These are phyloP conservation scores for Teratosphaeria viscida DNA, from an alignment of 2,329 filamentous ascomycete genomes.

Conservation along the genomic window DNA sequence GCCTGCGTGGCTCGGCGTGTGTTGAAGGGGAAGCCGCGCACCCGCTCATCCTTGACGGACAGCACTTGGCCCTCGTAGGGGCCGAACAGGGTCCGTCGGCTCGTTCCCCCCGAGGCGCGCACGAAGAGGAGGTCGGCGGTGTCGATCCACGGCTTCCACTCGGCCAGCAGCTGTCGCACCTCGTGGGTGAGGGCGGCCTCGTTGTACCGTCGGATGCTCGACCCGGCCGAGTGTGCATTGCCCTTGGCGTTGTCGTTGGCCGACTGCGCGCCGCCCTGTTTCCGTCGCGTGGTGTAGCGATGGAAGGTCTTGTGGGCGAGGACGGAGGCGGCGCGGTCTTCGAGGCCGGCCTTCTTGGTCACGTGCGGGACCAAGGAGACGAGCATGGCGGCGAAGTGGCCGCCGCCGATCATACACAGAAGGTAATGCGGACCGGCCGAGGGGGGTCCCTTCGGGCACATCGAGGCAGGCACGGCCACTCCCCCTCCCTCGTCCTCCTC, in stretches of 20 bases:
- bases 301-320: constrained; percentile 97
- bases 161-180: constrained; percentile 65
- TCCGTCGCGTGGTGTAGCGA: constrained; percentile 87
- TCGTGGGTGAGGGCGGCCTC: constrained; percentile 85
- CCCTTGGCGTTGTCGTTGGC: constrained; percentile 92
- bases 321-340: constrained; percentile 78
- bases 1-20: constrained; percentile 85
- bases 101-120: constrained; percentile 76
- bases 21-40: constrained; percentile 85
- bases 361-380: constrained; percentile 76
- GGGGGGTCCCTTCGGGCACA: constrained; percentile 32
- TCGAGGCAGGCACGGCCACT: constrained; percentile 38
- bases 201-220: constrained; percentile 82
- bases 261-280: constrained; percentile 91
- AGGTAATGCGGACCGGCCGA: constrained; percentile 78
- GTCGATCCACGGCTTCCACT: constrained; percentile 82
- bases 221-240: constrained; percentile 84
- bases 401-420: constrained; percentile 96
- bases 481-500: constrained; percentile 41
- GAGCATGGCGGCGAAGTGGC: constrained; percentile 95
- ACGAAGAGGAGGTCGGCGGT: constrained; percentile 78
- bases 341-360: constrained; percentile 57
- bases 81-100: constrained; percentile 77
- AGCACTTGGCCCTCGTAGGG: constrained; percentile 85
- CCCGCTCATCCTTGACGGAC: constrained; percentile 63